phyloP scores from a whole-genome alignment of 2,329 filamentous ascomycete species.

The Apiospora marii region DNA sequence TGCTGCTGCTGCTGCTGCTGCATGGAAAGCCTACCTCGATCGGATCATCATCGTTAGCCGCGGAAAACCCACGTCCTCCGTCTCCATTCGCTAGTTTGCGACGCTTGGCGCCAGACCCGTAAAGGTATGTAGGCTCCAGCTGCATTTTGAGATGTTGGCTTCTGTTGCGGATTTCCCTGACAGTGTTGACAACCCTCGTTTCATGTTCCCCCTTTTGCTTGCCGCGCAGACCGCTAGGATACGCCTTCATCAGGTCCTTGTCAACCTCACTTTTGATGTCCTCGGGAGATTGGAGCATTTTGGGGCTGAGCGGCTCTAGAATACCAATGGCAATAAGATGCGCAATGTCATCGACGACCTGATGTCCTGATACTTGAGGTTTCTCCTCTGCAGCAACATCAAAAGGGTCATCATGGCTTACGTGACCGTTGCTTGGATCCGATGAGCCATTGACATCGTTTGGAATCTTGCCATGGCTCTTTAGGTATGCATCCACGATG shows the following conservation, averaged over 20 bases:
- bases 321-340: conserved; percentile 71
- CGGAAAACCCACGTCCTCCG: conserved; percentile 44
- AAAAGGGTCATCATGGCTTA: conserved; percentile 36
- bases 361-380: conserved; percentile 28
- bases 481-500: conserved; percentile 58
- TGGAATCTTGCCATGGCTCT: conserved; percentile 42
- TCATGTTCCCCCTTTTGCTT: conserved; percentile 73
- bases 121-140: conserved; percentile 45
- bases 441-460: conserved; percentile 41
- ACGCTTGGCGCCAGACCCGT: conserved; percentile 52
- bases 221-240: conserved; percentile 62
- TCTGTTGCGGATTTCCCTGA: conserved; percentile 32
- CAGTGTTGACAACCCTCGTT: conserved; percentile 34
- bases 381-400: conserved; percentile 37
- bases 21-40: conserved; percentile 23
- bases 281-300: conserved; percentile 66
- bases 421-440: conserved; percentile 44
- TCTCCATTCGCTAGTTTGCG: conserved; percentile 61
- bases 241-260: conserved; percentile 65
- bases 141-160: conserved; percentile 60
- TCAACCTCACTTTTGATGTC: conserved; percentile 70
- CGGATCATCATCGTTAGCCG: conserved; percentile 23
- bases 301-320: conserved; percentile 67
- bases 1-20: background rate
- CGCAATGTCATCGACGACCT: conserved; percentile 59